These are phyloP conservation scores for Pulveroboletus ravenelii DNA, from an alignment of 768 basidiomycete species.

Conservation along the genomic window DNA sequence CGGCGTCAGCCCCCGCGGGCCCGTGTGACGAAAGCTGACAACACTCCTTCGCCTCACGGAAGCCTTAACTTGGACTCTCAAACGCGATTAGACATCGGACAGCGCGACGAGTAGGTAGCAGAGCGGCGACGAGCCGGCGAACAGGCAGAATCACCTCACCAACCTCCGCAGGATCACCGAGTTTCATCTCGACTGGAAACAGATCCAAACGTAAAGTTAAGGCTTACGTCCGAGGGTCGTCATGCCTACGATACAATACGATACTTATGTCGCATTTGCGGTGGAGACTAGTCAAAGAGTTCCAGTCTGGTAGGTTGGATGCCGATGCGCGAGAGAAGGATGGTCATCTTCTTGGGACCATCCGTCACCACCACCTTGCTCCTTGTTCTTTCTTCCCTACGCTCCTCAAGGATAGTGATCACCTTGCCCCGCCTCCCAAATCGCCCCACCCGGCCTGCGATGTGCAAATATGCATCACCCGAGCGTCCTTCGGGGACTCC, in stretches of 20 bases:
- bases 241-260: not conserved
- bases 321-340: conserved; percentile 43
- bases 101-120: not conserved
- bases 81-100: conserved; percentile 2
- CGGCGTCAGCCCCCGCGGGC: conserved; percentile 30
- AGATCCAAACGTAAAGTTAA: not conserved
- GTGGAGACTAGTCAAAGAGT: conserved; percentile 42
- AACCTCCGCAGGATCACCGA: not conserved
- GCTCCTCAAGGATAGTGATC: conserved; percentile 51
- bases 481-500: conserved; percentile 51
- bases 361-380: conserved; percentile 27
- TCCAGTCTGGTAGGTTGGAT: conserved; percentile 44
- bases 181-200: not conserved
- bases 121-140: conserved; percentile 6
- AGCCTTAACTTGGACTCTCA: not conserved
- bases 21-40: conserved; percentile 16
- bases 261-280: not conserved
- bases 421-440: conserved; percentile 66
- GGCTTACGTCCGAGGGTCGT: conserved; percentile 4
- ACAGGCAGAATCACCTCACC: conserved; percentile 1
- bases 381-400: conserved; percentile 28
- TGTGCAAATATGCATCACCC: conserved; percentile 62
- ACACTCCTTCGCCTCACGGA: conserved; percentile 7
- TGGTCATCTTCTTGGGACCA: conserved; percentile 37
- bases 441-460: conserved; percentile 72